These are phyloP conservation scores for Leccinellum albellum DNA, from an alignment of 768 basidiomycete genomes.

Conservation along the genomic window DNA sequence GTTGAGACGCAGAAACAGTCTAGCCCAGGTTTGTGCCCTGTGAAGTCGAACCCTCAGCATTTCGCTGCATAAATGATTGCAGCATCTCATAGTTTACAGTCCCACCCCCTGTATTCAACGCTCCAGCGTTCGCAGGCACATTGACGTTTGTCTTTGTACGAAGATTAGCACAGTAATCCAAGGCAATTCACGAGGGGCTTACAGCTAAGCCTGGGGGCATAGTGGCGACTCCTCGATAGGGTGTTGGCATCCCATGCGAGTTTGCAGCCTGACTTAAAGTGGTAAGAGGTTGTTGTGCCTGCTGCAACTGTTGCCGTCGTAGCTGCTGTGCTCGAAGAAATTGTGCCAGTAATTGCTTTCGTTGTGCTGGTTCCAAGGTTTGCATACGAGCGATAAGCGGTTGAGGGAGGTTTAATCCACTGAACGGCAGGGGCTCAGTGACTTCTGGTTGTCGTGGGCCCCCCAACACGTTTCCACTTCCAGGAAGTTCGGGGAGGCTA, in stretches of 20 bases:
- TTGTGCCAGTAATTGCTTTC: constrained; percentile 17
- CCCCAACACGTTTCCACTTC: constrained; percentile 17
- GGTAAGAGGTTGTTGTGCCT: constrained; percentile 15
- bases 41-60: constrained; percentile 28
- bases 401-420: constrained; percentile 6
- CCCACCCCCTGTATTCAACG: constrained; percentile 23
- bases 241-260: constrained; percentile 13
- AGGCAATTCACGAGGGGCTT: neutral
- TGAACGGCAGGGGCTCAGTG: neutral
- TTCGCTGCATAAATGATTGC: constrained; percentile 46
- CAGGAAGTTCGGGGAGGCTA: constrained; percentile 45
- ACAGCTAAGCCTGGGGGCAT: constrained; percentile 19
- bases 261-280: constrained; percentile 12
- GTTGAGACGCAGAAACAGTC: neutral
- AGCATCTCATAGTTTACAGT: constrained; percentile 40
- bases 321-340: constrained; percentile 14
- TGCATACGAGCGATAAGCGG: constrained; percentile 18
- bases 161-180: neutral
- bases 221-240: constrained; percentile 8
- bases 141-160: constrained; percentile 11
- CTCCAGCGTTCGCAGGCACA: constrained; percentile 10
- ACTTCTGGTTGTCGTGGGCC: neutral
- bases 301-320: constrained; percentile 27
- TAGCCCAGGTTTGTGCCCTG: constrained; percentile 19
- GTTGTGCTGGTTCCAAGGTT: constrained; percentile 22